A percentile compares a stretch with the other conserved stretches of the same genome.
Evolutionary conservation across 371 early-diverging fungal species (phyloP).

Genomic region (Racocetra persica): DNA sequence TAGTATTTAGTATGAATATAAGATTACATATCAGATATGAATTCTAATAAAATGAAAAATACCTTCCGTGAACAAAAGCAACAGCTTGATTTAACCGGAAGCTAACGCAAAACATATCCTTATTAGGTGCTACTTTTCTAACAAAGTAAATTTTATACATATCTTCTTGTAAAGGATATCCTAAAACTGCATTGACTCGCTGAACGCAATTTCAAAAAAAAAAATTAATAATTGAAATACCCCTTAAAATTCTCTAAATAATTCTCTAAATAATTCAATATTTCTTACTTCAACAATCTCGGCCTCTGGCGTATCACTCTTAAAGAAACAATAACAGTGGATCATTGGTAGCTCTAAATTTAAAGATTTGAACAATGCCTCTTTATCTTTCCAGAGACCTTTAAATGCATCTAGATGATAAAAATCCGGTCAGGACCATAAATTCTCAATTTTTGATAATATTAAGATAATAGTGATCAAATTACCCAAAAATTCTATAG

Average conservation of each 20-base stretch:
- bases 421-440: background rate
- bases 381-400: slow-evolving; percentile 67
- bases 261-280: background rate
- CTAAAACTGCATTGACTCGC: slow-evolving; percentile 65
- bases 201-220: slow-evolving; percentile 34
- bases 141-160: slow-evolving; percentile 74
- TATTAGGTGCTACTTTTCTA: slow-evolving; percentile 96
- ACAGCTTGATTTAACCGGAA: slow-evolving; percentile 72
- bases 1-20: too few relatives aligned
- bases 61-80: slow-evolving; percentile 28
- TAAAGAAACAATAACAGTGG: slow-evolving; percentile 96
- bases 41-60: background rate
- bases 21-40: too few relatives aligned
- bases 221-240: background rate
- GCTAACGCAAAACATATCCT: slow-evolving; percentile 96
- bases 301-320: slow-evolving; percentile 69
- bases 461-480: background rate
- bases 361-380: slow-evolving; percentile 53
- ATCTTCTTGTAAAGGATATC: slow-evolving; percentile 56
- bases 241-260: too few relatives aligned
- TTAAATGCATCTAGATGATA: slow-evolving; percentile 68
- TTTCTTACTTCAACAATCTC: slow-evolving; percentile 72
- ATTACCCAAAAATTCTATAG: slow-evolving; percentile 91
- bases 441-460: background rate
- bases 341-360: slow-evolving; percentile 76